A percentile compares a stretch with the other conserved stretches of the same genome.
Conservation (phyloP, 108 stramenopile species). For the Cyclotella atomus region DNA sequence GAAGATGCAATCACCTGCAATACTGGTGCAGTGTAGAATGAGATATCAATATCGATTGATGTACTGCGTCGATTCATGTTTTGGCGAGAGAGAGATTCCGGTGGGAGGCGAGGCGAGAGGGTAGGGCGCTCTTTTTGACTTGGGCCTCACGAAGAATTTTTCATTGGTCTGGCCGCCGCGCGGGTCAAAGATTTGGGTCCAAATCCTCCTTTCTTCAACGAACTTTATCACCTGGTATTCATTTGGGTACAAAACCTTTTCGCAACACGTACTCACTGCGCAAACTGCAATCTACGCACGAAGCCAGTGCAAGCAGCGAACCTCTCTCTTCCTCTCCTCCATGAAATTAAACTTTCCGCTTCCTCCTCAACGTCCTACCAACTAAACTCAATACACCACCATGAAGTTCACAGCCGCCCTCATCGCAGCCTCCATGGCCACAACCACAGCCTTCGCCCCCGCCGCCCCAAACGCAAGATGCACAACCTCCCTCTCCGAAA, state of each 20-base stretch:
- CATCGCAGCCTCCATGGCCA: slow-evolving; percentile 29
- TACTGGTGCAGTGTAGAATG: too few relatives aligned
- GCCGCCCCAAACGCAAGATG: not conserved
- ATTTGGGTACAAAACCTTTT: not conserved
- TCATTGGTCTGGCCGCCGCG: too few relatives aligned
- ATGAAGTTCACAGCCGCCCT: slow-evolving; percentile 41
- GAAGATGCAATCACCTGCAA: too few relatives aligned
- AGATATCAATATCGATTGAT: too few relatives aligned
- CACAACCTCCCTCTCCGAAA: slow-evolving; percentile 4
- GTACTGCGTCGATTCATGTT: too few relatives aligned
- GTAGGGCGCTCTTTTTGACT: too few relatives aligned
- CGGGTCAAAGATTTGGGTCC: not conserved
- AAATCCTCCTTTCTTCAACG: not conserved
- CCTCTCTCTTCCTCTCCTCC: not conserved
- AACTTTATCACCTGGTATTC: not conserved
- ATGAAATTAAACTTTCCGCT: not conserved
- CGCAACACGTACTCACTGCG: too few relatives aligned
- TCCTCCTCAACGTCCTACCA: not conserved
- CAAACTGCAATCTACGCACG: not conserved
- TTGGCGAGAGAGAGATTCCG: too few relatives aligned
- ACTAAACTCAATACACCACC: not conserved
- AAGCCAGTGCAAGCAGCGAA: too few relatives aligned
- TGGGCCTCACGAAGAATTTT: too few relatives aligned
- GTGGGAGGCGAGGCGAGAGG: too few relatives aligned
- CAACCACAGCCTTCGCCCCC: slow-evolving; percentile 41